Evolutionary conservation across 345 rosid genomes (phyloP), one percentile per base, ranked within the genome.

Genomic region (Ailanthus altissimus): DNA sequence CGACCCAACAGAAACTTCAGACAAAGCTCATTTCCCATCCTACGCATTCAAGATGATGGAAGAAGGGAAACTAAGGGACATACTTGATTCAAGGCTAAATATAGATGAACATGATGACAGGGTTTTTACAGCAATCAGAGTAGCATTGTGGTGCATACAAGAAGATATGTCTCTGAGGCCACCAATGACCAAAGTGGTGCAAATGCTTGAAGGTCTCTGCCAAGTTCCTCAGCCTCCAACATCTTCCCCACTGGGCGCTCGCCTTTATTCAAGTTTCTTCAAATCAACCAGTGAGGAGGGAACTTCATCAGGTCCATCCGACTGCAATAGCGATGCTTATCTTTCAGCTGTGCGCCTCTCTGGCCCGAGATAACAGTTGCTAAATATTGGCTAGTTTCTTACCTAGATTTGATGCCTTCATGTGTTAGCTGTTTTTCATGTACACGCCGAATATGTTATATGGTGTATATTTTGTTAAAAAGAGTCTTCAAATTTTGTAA

Each of bases 121-220:
- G 62, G 87, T 92, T 40, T 49, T 58, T 14, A 84, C 85, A 0
- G 88, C 94, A 2, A 78, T 90, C 28, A 93, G 85, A 85, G 93
- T 91, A 36, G 98, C 99, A 6, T 82, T 95, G 78, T 93, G 99
- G 98, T 95, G 98, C 60, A 86, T 92, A 79, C 98, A 95, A 75
- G 98, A 95, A 81, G 98, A 95, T 36, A 95, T 93, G 98, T 40
- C 57, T 67, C 58, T 83, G 23, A 87, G 99, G 81, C 98, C 98
- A 25, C 78, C 96, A 23, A 95, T 95, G 99, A 76, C 84, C 50
- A 95, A 85, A 86, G 98, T 92, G 25, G 93, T 90, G 63, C 98
- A 95, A 75, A 95, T 95, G 99, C 98, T 95, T 20, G 99, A 95
- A 88, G 97, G 99, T 20, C 80, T 95, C 53, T 85, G 73, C 65